Evolutionary conservation across 345 rosid genomes (phyloP).

Genomic region (Citrus glauca): DNA sequence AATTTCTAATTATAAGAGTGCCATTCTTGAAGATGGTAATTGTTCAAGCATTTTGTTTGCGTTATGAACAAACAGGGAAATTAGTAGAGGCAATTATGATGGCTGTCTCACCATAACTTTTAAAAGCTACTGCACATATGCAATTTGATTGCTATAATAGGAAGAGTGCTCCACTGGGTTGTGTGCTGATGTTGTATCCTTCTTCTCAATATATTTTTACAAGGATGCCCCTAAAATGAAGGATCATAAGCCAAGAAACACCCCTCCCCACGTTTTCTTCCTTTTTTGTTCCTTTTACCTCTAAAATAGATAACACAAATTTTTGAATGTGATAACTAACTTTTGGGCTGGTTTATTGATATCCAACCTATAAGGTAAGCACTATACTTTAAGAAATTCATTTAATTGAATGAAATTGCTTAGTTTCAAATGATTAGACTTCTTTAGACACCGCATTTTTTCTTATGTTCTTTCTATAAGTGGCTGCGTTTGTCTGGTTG

Average conservation of each 20-base stretch:
- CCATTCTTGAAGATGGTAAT: not conserved
- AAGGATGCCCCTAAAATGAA: not conserved
- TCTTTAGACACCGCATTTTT: not conserved
- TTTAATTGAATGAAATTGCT: not conserved
- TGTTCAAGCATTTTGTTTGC: not conserved
- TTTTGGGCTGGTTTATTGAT: not conserved
- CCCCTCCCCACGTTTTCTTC: too few relatives aligned
- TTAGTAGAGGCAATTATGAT: not conserved
- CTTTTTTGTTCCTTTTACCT: too few relatives aligned
- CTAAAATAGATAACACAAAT: not conserved
- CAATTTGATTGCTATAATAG: not conserved
- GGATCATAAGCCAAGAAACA: not conserved
- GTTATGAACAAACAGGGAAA: not conserved
- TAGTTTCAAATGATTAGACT: not conserved
- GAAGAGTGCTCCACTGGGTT: not conserved
- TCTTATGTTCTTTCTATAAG: not conserved
- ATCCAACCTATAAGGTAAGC: not conserved
- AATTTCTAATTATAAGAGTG: not conserved
- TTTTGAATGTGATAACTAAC: not conserved
- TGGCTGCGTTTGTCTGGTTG: not conserved
- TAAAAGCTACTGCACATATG: not conserved
- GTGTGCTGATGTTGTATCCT: not conserved
- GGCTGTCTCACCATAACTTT: not conserved
- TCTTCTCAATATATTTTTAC: not conserved
- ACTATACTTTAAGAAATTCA: not conserved